Evolutionary conservation across 495 filamentous ascomycete species (phyloP).

Genomic region (Hypomontagnella monticulosa): DNA sequence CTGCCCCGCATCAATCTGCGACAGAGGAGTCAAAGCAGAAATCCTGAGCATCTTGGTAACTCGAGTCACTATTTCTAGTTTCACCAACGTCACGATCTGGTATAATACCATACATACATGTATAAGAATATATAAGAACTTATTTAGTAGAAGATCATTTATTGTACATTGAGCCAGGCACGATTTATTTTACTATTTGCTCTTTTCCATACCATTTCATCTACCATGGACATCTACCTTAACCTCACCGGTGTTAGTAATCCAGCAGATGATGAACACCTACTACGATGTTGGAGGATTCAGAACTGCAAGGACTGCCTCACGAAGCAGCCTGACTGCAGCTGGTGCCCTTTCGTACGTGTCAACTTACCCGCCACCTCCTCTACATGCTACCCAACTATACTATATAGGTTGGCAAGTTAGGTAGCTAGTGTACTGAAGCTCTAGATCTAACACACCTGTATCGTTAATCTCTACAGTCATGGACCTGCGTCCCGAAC

Average conservation of each 20-base stretch:
- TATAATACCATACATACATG: not conserved
- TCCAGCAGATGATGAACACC: constrained; percentile 43
- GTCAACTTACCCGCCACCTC: no score
- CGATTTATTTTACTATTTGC: no score
- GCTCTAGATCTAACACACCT: not conserved
- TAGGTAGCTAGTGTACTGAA: not conserved
- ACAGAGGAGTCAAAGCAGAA: no score
- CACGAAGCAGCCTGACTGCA: constrained; percentile 47
- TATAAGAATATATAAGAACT: no score
- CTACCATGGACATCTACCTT: constrained; percentile 16
- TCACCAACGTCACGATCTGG: not conserved
- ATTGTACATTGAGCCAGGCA: no score
- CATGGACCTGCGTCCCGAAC: constrained; percentile 61
- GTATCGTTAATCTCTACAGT: constrained; percentile 41
- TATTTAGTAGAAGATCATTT: no score
- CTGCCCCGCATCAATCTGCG: no score
- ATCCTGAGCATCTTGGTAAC: no score
- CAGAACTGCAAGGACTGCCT: constrained; percentile 59
- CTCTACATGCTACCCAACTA: no score
- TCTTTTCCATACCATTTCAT: no score
- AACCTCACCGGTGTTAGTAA: not conserved
- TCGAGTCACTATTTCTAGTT: not conserved
- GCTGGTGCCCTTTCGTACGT: constrained; percentile 64
- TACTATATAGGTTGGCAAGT: no score
- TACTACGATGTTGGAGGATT: constrained; percentile 57